Percentiles rank a stretch among this genome's conserved stretches.
phyloP scores from a whole-genome alignment of 78 protist genomes.

The Trichosphaerium sp. region DNA sequence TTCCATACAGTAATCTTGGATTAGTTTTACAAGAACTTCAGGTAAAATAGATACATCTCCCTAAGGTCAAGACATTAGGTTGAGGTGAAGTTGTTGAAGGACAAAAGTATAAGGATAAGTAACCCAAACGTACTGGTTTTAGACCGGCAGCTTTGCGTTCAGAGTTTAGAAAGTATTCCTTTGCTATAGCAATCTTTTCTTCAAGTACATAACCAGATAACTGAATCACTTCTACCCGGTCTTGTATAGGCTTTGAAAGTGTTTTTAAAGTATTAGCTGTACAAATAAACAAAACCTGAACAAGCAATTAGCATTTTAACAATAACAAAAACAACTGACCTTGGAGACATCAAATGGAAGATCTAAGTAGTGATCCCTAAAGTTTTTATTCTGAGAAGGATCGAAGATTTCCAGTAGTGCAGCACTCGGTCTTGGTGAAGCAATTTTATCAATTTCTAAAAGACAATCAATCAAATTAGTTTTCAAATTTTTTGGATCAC shows the following conservation, averaged over 20 bases:
- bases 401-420: too few relatives aligned
- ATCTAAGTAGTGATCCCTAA: too few relatives aligned
- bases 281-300: slow-evolving; percentile 39
- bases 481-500: too few relatives aligned
- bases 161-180: slow-evolving; percentile 23
- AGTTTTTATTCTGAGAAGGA: too few relatives aligned
- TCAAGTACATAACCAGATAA: slow-evolving; percentile 34
- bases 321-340: too few relatives aligned
- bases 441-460: too few relatives aligned
- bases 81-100: too few relatives aligned
- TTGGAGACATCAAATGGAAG: slow-evolving; percentile 64
- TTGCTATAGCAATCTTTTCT: slow-evolving; percentile 44
- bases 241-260: slow-evolving; percentile 44
- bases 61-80: too few relatives aligned
- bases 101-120: too few relatives aligned
- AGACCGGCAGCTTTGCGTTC: slow-evolving; percentile 15
- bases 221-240: slow-evolving; percentile 47
- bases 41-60: slow-evolving; percentile 2
- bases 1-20: slow-evolving; percentile 59
- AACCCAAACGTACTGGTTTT: background rate
- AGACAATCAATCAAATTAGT: too few relatives aligned
- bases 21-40: slow-evolving; percentile 7
- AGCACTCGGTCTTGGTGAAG: too few relatives aligned
- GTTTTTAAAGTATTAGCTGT: slow-evolving; percentile 43
- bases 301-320: too few relatives aligned